These are phyloP conservation scores for Scedosporium aurantiacum DNA, from an alignment of 2,329 filamentous ascomycete species.

Conservation along the genomic window DNA sequence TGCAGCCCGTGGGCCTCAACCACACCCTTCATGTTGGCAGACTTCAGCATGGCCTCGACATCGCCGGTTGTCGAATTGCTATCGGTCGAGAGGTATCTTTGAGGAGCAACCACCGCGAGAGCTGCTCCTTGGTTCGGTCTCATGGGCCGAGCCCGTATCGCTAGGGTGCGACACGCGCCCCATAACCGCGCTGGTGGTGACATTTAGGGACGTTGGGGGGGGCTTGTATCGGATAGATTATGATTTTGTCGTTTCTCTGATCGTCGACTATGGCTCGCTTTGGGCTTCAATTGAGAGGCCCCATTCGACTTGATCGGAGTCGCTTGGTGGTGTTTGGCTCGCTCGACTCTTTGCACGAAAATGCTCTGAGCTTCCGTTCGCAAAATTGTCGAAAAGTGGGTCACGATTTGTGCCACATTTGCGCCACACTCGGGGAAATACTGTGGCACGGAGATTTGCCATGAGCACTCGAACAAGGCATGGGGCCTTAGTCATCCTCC, in stretches of 20 bases:
- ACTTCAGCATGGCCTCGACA: slow-evolving; percentile 8
- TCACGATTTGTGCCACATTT: neutral
- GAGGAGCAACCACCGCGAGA: slow-evolving; percentile 15
- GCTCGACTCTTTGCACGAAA: neutral
- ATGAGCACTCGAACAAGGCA: no score
- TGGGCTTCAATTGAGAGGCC: neutral
- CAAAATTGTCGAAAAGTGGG: slow-evolving; percentile 6
- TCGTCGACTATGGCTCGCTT: neutral
- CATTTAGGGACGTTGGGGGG: slow-evolving; percentile 34
- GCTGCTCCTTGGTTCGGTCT: slow-evolving; percentile 12
- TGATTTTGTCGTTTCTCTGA: neutral
- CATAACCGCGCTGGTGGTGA: slow-evolving; percentile 42
- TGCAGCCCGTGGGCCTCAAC: slow-evolving; percentile 6
- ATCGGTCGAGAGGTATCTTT: slow-evolving; percentile 18
- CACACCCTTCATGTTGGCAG: slow-evolving; percentile 9
- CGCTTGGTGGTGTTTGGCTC: neutral
- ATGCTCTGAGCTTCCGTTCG: neutral
- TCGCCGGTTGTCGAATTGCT: slow-evolving; percentile 1
- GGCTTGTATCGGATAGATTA: neutral
- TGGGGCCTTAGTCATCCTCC: no score
- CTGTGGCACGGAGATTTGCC: neutral
- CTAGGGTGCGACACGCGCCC: slow-evolving; percentile 28
- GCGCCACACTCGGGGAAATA: neutral
- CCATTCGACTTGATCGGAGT: neutral
- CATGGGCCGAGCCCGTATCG: slow-evolving; percentile 25